phyloP scores from a whole-genome alignment of 2,329 filamentous ascomycete species.

The Claviceps sp. region DNA sequence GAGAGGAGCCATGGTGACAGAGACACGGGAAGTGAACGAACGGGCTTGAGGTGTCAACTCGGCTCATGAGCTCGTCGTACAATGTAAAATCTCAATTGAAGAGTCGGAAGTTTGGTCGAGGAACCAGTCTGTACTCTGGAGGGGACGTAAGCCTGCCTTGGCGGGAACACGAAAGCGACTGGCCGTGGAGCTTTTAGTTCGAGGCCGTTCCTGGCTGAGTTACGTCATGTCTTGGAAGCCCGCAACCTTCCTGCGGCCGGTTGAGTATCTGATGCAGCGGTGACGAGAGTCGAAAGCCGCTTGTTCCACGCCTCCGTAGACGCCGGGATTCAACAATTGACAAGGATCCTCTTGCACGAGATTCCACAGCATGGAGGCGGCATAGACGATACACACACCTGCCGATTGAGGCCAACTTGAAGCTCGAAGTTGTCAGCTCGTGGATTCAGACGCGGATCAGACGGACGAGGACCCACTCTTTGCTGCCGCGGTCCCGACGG shows the following conservation, averaged over 20 bases:
- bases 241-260: not conserved
- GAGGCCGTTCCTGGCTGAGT: not conserved
- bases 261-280: not conserved
- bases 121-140: too few species aligned
- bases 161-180: not conserved
- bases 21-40: not conserved
- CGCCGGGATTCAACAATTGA: too few species aligned
- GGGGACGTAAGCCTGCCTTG: not conserved
- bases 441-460: too few species aligned
- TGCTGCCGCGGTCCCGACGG: too few species aligned
- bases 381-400: too few species aligned
- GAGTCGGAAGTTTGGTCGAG: not conserved
- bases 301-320: not conserved
- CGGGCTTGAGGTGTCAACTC: not conserved
- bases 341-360: not conserved
- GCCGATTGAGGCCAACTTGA: too few species aligned
- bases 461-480: too few species aligned
- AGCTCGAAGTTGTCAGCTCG: too few species aligned
- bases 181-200: too few species aligned
- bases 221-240: not conserved
- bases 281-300: not conserved
- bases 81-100: not conserved
- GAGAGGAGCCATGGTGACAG: constrained; percentile 35
- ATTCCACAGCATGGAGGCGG: too few species aligned
- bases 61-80: not conserved